Conservation (phyloP, 2,329 filamentous ascomycete genomes). For the Trichoderma brevicompactum region DNA sequence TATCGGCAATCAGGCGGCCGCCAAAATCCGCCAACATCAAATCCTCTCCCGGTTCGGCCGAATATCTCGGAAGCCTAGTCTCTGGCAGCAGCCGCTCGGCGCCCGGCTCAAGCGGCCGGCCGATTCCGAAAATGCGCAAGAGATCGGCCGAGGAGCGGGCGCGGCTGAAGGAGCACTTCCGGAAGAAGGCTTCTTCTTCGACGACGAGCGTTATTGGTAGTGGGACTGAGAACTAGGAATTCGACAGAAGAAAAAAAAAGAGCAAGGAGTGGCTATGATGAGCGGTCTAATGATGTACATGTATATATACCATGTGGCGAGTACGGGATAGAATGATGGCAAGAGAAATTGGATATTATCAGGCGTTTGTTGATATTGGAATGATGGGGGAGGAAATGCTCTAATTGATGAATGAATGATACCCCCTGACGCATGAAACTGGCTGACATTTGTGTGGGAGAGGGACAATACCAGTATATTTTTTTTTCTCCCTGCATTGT, state of each 20-base stretch:
- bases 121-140: slow-evolving; percentile 28
- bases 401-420: not conserved
- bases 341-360: not conserved
- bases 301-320: not conserved
- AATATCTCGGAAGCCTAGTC: slow-evolving; percentile 34
- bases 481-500: not conserved
- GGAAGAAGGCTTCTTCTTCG: slow-evolving; percentile 31
- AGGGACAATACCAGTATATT: not conserved
- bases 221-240: not conserved
- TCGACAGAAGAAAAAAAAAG: not conserved
- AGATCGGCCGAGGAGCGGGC: slow-evolving; percentile 35
- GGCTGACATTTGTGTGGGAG: not conserved
- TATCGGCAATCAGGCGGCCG: not conserved
- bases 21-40: slow-evolving; percentile 28
- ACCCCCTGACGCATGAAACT: not conserved
- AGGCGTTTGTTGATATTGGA: not conserved
- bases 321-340: not conserved
- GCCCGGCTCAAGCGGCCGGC: slow-evolving; percentile 26
- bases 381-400: not conserved
- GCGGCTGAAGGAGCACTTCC: slow-evolving; percentile 38
- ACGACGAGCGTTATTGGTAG: not conserved
- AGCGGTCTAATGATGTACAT: slow-evolving; percentile 8
- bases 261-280: not conserved
- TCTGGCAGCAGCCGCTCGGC: slow-evolving; percentile 29
- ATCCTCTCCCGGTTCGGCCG: slow-evolving; percentile 32